Evolutionary conservation across 257 asterid species (phyloP), one percentile per base, ranked within the genome.

Genomic region (Pogostemon cablin): DNA sequence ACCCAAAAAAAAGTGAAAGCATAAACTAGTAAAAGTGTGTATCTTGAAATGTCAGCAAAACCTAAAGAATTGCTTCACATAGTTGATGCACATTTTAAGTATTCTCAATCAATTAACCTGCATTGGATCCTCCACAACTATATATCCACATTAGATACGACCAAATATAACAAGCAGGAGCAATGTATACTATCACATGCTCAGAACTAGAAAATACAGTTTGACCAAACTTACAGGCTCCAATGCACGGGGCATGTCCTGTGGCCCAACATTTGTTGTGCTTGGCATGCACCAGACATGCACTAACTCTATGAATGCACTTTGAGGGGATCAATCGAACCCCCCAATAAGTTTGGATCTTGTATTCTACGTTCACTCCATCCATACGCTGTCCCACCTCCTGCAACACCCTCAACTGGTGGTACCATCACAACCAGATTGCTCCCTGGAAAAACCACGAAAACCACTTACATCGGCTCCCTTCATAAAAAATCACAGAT

Each of bases 371-470:
- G 79, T 58, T 95, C 96, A 77, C 86, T 66, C 96, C 99, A 91
- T 52, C 99, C 99, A 62, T 95, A 95, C 20, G 98, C 90, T 2
- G 98, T 95, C 72, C 98, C 99, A 62, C 99, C 99, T 57, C 98
- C 98, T 17, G 98, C 91, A 73, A 95, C 93, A 55, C 99, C 99
- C 86, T 95, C 97, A 68, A 95, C 88, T 15, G 98, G 98, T 4
- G 91, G 96, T 66, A 87, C 96, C 43, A 5, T 64, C 58, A 49
- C 64, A 69, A 85, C 96, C 72, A 72, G 89, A 62, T 86, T 86
- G 74, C 78, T 84, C 74, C 90, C 98, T 93, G 78, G 70, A 73
- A 32, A 70, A 17, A 80, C 57, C 75, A 70, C 42, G 72, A 58
- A 43, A 62, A 9, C 11, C 55, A 58, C 50, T 15, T 46, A 48